Percentiles rank a stretch among this genome's conserved stretches.
Evolutionary conservation across 1,139 yeast species (phyloP).

Genomic region (Saccharomyces pastorianus): DNA sequence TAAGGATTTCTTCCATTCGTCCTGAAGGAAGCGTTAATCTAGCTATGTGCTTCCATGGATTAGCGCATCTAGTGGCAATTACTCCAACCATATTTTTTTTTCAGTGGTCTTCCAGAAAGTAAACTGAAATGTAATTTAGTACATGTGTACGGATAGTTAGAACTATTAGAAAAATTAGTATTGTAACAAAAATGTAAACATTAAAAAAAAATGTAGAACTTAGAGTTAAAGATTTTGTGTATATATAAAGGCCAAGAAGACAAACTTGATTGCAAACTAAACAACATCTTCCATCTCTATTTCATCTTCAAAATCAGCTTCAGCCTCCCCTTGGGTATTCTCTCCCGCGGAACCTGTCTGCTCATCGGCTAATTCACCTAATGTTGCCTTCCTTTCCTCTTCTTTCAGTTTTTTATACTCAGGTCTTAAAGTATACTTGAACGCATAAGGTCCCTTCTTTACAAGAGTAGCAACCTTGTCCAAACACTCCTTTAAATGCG

Average conservation of each 20-base stretch:
- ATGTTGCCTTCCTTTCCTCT: conserved; percentile 61
- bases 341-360: conserved; percentile 8
- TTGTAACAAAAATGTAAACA: neutral
- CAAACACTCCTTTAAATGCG: conserved; percentile 79
- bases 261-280: conserved; percentile 5
- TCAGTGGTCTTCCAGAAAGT: neutral
- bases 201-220: neutral
- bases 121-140: neutral
- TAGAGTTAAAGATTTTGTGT: conserved; percentile 1
- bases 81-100: no score
- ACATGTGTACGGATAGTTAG: neutral
- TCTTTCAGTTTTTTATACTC: conserved; percentile 80
- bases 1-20: neutral
- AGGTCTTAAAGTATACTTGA: conserved; percentile 81
- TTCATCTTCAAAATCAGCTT: conserved; percentile 34
- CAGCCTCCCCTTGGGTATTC: conserved; percentile 20
- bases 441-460: conserved; percentile 92
- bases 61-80: no score
- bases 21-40: neutral
- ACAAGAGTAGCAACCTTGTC: conserved; percentile 85
- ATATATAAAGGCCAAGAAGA: neutral
- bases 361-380: conserved; percentile 48
- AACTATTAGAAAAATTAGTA: neutral
- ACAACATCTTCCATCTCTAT: conserved; percentile 38
- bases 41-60: neutral